A percentile compares a stretch with the other conserved stretches of the same genome.
These are phyloP conservation scores for Gossypium australe DNA, from an alignment of 345 rosid species.

Conservation along the genomic window DNA sequence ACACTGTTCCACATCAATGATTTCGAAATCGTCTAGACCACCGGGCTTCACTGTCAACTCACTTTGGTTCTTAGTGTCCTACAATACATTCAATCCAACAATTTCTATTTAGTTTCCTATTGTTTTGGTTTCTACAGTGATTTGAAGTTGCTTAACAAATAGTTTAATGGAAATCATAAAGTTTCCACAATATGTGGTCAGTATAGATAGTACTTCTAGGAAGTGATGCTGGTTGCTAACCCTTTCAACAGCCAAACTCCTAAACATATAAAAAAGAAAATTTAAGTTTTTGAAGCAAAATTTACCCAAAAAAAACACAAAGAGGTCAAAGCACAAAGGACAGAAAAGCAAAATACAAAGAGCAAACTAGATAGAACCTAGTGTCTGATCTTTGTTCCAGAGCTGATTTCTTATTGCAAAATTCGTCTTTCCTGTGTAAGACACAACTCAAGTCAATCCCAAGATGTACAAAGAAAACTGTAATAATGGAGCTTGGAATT, in stretches of 20 bases:
- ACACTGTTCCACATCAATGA: not conserved
- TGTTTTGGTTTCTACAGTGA: not conserved
- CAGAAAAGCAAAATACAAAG: not conserved
- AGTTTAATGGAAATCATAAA: not conserved
- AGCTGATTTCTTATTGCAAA: constrained; percentile 3
- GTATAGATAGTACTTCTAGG: constrained; percentile 1
- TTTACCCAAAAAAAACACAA: not conserved
- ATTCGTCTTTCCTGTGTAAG: not conserved
- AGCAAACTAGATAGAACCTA: not conserved
- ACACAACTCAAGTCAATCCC: not conserved
- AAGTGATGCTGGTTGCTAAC: not conserved
- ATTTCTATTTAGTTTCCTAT: not conserved
- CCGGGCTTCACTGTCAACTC: not conserved
- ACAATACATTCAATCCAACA: not conserved
- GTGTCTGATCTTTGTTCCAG: constrained; percentile 6
- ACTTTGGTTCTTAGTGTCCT: not conserved
- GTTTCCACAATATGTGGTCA: not conserved
- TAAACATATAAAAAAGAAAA: not conserved
- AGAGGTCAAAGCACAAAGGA: not conserved
- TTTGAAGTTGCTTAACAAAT: not conserved
- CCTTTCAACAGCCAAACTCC: not conserved
- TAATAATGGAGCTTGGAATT: not conserved
- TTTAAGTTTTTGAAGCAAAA: not conserved
- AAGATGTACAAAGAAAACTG: not conserved
- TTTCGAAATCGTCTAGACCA: not conserved